Base-by-base conservation (phyloP, 2,329 filamentous ascomycete species). In the Sporothrix pallida region DNA sequence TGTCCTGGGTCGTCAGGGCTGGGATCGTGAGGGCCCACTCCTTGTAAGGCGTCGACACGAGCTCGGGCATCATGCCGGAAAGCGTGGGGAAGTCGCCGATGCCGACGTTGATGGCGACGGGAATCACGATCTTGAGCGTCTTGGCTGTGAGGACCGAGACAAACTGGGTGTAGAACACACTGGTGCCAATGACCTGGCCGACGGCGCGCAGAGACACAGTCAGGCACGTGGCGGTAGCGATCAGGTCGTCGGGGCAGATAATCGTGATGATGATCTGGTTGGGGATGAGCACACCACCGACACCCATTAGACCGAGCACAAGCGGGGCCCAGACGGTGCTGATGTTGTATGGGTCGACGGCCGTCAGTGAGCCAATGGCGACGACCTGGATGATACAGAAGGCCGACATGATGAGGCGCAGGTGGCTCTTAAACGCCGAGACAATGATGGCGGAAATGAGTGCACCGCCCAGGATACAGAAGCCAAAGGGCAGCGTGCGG, bases 401-500 rank as follows among this genome's bases (percentile, higher is more conserved):
- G 23, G 26, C 23, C 20, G 65, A 52, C 65, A 69, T 69, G 65
- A 69, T 69, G 10, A 17, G 8, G 48, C 65, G 65, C 65, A 69
- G 65, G 46, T 54, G 65, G 46, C 23, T 31, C 65, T 69, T 69
- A 23, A 69, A 69, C 7, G 46, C 46, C 46, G 65, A 69, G 13
- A 69, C 65, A 37, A 69, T 31, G 13, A 69, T 7, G 46, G 48
- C 63, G 13, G 65, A 52, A 17, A 69, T 69, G 46, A 69, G 65
- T 3, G 65, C 65, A 15, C 65, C 65, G 9, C 65, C 65, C 46
- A 52, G 23, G 23, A 69, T 69, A 6, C 65, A 52, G 23, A 69
- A 69, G 46, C 65, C 65, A 69, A 69, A 69, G 23, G 65, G 46
- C 46, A 69, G 65, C 23, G 65, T 69, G 65, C 46, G 65, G 65